A percentile compares a stretch with the other conserved stretches of the same genome.
phyloP scores from a whole-genome alignment of 1,284 basidiomycete genomes.

The Malassezia sp. region DNA sequence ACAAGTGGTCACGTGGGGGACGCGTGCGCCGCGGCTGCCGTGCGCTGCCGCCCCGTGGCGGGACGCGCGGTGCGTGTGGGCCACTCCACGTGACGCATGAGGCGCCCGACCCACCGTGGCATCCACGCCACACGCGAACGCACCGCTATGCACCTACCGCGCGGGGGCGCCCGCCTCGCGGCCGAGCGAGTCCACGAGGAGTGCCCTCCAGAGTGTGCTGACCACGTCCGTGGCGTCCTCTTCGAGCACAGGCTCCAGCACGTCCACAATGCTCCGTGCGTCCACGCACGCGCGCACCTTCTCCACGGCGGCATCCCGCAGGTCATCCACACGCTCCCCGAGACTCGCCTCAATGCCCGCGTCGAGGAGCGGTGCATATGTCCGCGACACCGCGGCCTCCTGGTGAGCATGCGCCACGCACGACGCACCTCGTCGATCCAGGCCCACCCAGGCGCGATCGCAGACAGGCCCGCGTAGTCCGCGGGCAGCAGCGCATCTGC shows the following conservation, averaged over 20 bases:
- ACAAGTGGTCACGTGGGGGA: too few species aligned
- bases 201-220: slow-evolving; percentile 28
- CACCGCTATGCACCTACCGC: too few species aligned
- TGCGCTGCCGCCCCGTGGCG: too few species aligned
- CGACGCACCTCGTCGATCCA: slow-evolving; percentile 21
- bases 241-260: slow-evolving; percentile 37
- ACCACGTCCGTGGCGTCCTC: slow-evolving; percentile 37
- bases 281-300: slow-evolving; percentile 16
- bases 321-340: slow-evolving; percentile 35
- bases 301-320: slow-evolving; percentile 29
- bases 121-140: too few species aligned
- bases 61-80: too few species aligned
- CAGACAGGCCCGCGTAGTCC: slow-evolving; percentile 15
- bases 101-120: too few species aligned
- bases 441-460: slow-evolving; percentile 25
- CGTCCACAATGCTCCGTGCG: slow-evolving; percentile 22
- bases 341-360: slow-evolving; percentile 31
- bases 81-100: too few species aligned
- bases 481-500: slow-evolving; percentile 8
- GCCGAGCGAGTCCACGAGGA: slow-evolving; percentile 27
- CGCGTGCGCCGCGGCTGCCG: too few species aligned
- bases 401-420: slow-evolving; percentile 8
- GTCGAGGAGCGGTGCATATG: slow-evolving; percentile 25
- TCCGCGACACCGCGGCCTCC: too few species aligned
- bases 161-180: too few species aligned